These are phyloP conservation scores for Lichenothelia convexa DNA, from an alignment of 495 filamentous ascomycete genomes.

Conservation along the genomic window DNA sequence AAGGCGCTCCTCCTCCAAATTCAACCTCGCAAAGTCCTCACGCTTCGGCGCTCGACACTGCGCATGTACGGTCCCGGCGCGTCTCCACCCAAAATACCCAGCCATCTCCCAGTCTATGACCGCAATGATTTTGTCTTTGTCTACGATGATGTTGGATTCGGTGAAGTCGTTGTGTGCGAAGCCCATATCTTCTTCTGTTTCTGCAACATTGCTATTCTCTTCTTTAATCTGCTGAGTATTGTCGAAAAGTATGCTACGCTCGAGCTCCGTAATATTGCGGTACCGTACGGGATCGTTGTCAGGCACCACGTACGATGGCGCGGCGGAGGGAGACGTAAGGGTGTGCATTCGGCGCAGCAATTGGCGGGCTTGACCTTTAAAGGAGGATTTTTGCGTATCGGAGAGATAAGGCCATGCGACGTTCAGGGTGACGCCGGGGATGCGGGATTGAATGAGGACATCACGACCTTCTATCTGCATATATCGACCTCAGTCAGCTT, in stretches of 20 bases:
- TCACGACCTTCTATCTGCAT: slow-evolving; percentile 22
- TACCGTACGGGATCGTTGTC: slow-evolving; percentile 22
- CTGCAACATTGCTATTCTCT: no score
- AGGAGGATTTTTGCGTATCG: slow-evolving; percentile 19
- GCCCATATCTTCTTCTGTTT: no score
- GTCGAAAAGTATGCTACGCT: slow-evolving; percentile 19
- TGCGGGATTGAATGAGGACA: slow-evolving; percentile 26
- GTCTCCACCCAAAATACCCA: slow-evolving; percentile 27
- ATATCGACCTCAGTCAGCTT: slow-evolving; percentile 9
- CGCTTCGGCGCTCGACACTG: slow-evolving; percentile 21
- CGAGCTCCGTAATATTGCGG: slow-evolving; percentile 19
- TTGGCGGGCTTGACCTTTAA: slow-evolving; percentile 24
- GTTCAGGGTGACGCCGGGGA: slow-evolving; percentile 24
- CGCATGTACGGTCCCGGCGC: slow-evolving; percentile 22
- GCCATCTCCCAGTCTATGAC: slow-evolving; percentile 31
- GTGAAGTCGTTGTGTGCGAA: slow-evolving; percentile 30
- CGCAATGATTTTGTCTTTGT: slow-evolving; percentile 25
- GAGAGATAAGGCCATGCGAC: slow-evolving; percentile 30
- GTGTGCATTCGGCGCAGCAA: slow-evolving; percentile 17
- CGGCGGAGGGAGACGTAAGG: neutral
- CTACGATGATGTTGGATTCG: slow-evolving; percentile 24
- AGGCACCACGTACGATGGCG: slow-evolving; percentile 17
- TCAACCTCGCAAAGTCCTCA: slow-evolving; percentile 21
- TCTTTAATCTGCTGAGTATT: slow-evolving; percentile 11
- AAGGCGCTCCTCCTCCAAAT: slow-evolving; percentile 15